Evolutionary conservation across 805 yeast genomes (phyloP), one percentile per base, ranked within the genome.

Genomic region (Saccharomycopsis amapae): DNA sequence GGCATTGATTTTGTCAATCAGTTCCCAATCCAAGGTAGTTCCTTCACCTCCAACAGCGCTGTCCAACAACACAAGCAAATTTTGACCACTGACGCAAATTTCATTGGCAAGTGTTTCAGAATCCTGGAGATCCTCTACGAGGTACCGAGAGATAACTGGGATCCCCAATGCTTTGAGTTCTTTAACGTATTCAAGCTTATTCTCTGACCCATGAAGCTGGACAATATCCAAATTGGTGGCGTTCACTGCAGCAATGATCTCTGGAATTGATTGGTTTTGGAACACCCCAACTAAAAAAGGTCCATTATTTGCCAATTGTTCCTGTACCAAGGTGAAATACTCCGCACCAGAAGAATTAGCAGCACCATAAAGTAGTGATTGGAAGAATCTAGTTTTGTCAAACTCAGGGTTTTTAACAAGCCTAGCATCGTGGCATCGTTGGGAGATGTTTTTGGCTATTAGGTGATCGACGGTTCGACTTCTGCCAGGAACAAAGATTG

Each of bases 1-100:
- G 3, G 50, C 20, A 26, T 69, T 58, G 66, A 75, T 67, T 12
- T 56, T 49, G 1, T 65, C 57, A 34, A 79, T 66, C 7, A 66
- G 61, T 1, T 64, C 58, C 97, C 97, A 90, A 59, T 84, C 78
- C 15, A 88, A 73, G n/a, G 67, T 56, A 45, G 76, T 75, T 4
- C 98, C 98, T 54, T 87, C 93, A 1, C 98, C 98, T 9, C 98
- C 98, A 1, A 72, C 72, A 56, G 85, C 96, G 2, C 95, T 81
- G 58, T 93, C 98, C 17, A 90, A 67, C 40, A 93, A 67, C 1
- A 88, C 77, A 3, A 81, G 51, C 9, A 73, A 55, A 44, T 81
- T 79, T 13, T 68, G 64, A 3, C 62, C 59, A 3, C 57, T 53
- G 5, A 28, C 35, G 5, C 5, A 7, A 24, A 43, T 20, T 19